Base-by-base conservation (phyloP, 1,139 yeast species). In the Nakaseomyces sp. region DNA sequence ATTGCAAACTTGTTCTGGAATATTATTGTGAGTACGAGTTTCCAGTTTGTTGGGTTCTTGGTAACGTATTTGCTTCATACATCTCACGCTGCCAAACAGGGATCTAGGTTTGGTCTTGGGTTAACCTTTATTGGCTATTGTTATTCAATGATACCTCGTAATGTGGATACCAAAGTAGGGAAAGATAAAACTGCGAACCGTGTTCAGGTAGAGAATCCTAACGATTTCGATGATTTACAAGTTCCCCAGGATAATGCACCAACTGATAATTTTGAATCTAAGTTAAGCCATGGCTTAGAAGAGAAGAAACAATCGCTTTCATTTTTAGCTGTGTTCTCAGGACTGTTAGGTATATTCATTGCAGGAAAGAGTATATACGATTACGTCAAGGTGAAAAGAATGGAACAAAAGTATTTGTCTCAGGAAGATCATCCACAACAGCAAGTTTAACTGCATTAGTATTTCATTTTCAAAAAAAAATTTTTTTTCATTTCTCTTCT, bases 71-170 rank as follows among this genome's bases (percentile, higher is more conserved):
- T 91, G 41, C 69, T 93, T 45, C 98, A 91, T 65, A 89, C 98
- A 1, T 86, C 96, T 1, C 98, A 91, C 60, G 97, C 97, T 5
- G 96, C 97, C 4, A 87, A 87, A 59, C 91, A 89, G 56, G 99
- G 99, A 6, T 82, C 97, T 2, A 72, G 96, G 48, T 85, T 91
- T 12, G 99, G 99, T 0, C 69, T 91, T 45, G 98, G 98, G 2
- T 64, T 86, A 45, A 88, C 96, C 0, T 75, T 93, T 53, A 70
- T 89, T 40, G 77, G 83, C 50, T 79, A 81, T 54, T 95, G 95
- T 1, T 81, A 77, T 61, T 73, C 76, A 43, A 72, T 87, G 67
- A 70, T 81, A 29, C 94, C 96, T 0, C 68, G 74, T 43, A 60
- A 66, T 29, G 60, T 58, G 2, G 57, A 55, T 6, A 53, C 59